Percentiles rank a stretch among this genome's conserved stretches.
Conservation (phyloP, 1,284 basidiomycete species). For the Phaffia rhodozyma region DNA sequence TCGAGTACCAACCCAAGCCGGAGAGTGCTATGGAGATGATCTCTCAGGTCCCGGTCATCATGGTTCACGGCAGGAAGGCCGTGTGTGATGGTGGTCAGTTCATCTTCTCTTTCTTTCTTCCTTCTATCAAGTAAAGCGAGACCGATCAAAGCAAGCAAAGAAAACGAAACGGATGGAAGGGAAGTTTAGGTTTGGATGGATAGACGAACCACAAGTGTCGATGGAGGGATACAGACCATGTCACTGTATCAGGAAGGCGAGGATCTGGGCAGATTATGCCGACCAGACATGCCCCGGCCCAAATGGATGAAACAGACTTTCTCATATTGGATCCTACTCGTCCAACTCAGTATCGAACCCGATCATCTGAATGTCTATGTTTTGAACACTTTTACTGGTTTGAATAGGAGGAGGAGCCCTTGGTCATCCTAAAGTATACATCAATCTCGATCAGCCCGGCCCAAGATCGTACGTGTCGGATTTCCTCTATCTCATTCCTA, state of each 20-base stretch:
- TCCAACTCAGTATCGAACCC: neutral
- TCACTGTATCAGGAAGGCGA: too few species aligned
- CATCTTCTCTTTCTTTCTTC: neutral
- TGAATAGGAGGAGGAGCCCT: constrained; percentile 76
- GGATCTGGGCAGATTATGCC: neutral
- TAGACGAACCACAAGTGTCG: neutral
- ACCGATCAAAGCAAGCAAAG: neutral
- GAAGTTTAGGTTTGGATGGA: neutral
- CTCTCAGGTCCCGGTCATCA: constrained; percentile 66
- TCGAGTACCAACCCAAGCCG: constrained; percentile 80
- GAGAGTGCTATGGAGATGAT: constrained; percentile 84
- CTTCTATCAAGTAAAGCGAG: neutral
- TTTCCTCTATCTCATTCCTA: constrained; percentile 12
- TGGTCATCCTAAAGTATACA: constrained; percentile 92
- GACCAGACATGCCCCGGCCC: too few species aligned
- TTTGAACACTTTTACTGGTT: neutral
- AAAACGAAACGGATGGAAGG: neutral
- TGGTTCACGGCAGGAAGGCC: constrained; percentile 69
- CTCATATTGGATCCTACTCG: neutral
- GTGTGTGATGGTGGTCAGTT: constrained; percentile 84
- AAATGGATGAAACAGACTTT: neutral
- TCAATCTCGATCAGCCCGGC: constrained; percentile 56
- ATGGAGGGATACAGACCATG: neutral
- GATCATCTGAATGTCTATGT: neutral
- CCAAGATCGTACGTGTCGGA: constrained; percentile 32